Conservation (phyloP, 2,329 filamentous ascomycete genomes). For the Aureobasidium musti region DNA sequence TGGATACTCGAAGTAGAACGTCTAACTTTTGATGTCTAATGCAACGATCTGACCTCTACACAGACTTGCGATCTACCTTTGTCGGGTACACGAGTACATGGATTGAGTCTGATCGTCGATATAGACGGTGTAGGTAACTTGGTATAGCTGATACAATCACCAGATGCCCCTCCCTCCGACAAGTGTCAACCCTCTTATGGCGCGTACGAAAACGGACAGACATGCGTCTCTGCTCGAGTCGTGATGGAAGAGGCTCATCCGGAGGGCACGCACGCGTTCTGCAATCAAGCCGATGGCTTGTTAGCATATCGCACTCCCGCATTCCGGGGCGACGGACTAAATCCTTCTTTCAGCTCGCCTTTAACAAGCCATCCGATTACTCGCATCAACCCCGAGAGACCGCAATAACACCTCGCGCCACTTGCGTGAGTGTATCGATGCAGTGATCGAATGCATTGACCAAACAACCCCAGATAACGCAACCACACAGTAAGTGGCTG, state of each 20-base stretch:
- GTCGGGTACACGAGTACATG: background rate
- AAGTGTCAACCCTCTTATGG: background rate
- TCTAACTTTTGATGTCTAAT: background rate
- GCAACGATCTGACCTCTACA: background rate
- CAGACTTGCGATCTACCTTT: background rate
- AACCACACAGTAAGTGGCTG: constrained; percentile 19
- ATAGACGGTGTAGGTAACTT: background rate
- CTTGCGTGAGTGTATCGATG: constrained; percentile 15
- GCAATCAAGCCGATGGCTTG: background rate
- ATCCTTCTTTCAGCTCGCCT: constrained; percentile 24
- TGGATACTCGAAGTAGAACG: background rate
- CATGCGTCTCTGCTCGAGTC: background rate
- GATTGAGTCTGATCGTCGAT: background rate
- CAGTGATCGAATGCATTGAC: background rate
- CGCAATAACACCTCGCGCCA: background rate
- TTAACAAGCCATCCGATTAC: constrained; percentile 2
- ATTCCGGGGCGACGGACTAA: background rate
- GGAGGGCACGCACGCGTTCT: background rate
- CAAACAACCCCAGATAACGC: too few species aligned
- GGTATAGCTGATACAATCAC: background rate
- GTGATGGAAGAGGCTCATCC: background rate
- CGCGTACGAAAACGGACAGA: background rate
- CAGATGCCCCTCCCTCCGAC: background rate
- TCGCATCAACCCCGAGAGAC: background rate
- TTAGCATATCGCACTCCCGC: constrained; percentile 10